Base-by-base conservation (phyloP, 176 grass and related monocot species). In the Pontederia crassipes region DNA sequence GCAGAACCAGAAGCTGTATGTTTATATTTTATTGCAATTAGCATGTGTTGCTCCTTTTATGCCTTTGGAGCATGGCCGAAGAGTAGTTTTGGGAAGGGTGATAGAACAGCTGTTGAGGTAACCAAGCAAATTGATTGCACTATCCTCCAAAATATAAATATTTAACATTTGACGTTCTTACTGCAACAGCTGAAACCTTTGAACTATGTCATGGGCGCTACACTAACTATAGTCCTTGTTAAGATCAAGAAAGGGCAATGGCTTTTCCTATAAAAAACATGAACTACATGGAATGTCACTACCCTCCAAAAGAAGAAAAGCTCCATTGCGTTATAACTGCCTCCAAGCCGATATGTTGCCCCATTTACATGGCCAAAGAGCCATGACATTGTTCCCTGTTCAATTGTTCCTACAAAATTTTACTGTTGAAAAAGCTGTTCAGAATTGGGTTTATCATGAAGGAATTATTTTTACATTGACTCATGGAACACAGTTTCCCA, bases 21-120 rank as follows among this genome's bases (percentile, higher is more conserved):
- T 86, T 74, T 0, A 32, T 95, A 53, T 83, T 83, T 87, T 65
- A 86, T 95, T 71, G 71, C 89, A 56, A 75, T 95, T 46, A 83
- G 80, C 35, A 79, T 95, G 86, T 95, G 90, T 63, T 86, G 82
- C 77, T 95, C 83, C 90, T 95, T 89, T 80, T 95, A 95, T 77
- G 78, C 86, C 57, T 64, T 95, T 5, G 90, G 90, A 46, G 86
- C 85, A 1, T 95, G 85, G 85, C 90, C 86, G 61, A 95, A 95
- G 80, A 95, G 90, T 9, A 85, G 90, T 52, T 95, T 86, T 35
- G 90, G 90, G 6, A 95, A 89, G 63, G 90, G 90, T 54, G 90
- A 95, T 78, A 89, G 80, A 68, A 95, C 89, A 53, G 90, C 90
- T 8, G 70, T 95, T 16, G 90, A 89, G 78, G 57, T 95, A 52